Conservation (phyloP, 2,329 filamentous ascomycete species). For the Pleoardoris graminearum region DNA sequence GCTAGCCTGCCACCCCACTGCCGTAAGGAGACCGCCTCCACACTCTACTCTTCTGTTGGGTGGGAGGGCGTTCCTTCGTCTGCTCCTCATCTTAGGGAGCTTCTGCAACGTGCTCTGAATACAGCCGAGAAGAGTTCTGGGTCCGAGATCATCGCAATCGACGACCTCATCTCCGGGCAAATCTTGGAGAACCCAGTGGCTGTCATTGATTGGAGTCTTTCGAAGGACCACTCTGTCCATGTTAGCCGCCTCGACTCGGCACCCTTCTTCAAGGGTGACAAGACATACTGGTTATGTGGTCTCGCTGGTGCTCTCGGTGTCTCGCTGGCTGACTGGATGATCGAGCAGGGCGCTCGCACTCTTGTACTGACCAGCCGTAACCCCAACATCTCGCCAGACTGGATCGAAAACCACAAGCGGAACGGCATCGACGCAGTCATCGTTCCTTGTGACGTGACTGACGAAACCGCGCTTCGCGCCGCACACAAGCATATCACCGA, state of each 20-base stretch:
- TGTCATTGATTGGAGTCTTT: background rate
- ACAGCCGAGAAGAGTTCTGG: no score
- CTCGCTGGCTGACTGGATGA: background rate
- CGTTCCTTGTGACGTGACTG: slow-evolving; percentile 18
- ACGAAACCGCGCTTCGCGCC: background rate
- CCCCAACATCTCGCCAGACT: slow-evolving; percentile 28
- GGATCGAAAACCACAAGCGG: slow-evolving; percentile 11
- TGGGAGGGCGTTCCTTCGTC: no score
- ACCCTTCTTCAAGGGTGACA: background rate
- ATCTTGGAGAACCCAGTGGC: no score
- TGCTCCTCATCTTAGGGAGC: no score
- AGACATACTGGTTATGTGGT: background rate
- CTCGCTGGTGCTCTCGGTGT: background rate
- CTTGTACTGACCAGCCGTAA: slow-evolving; percentile 46
- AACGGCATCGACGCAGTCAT: no score
- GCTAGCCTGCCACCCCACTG: no score
- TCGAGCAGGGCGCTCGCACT: background rate
- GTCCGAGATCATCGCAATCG: no score
- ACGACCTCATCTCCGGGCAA: no score
- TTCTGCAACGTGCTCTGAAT: no score
- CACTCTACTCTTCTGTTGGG: no score
- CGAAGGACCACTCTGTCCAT: background rate
- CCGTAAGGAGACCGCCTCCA: no score
- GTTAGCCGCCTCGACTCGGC: background rate
- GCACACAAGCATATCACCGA: slow-evolving; percentile 4